phyloP scores from a whole-genome alignment of 1,284 basidiomycete species.

The Farysia itapuensis region DNA sequence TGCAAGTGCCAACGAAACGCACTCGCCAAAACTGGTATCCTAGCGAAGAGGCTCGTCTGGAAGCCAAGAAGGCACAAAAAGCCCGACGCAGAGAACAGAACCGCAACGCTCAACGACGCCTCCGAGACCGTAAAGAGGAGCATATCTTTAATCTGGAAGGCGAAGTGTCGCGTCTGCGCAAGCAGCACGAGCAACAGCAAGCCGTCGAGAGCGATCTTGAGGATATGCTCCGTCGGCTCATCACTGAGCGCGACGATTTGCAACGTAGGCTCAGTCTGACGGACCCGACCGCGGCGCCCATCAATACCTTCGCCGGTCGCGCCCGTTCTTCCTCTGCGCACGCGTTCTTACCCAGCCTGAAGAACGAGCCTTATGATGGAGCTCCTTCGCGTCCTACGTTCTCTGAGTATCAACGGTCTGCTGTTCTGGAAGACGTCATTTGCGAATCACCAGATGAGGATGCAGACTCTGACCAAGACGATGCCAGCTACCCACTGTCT shows the following conservation, averaged over 20 bases:
- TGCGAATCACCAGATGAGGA: not conserved
- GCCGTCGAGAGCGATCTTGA: constrained; percentile 4
- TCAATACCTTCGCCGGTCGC: not conserved
- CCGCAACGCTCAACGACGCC: constrained; percentile 17
- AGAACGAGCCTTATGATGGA: not conserved
- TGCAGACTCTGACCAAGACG: not conserved
- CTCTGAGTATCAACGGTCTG: not conserved
- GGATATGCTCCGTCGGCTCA: constrained; percentile 12
- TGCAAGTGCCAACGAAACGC: constrained; percentile 1
- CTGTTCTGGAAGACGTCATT: not conserved
- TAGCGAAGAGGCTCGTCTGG: constrained; percentile 14
- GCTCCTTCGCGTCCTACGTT: not conserved
- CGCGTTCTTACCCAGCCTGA: not conserved
- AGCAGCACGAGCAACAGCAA: constrained; percentile 3
- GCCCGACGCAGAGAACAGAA: constrained; percentile 22
- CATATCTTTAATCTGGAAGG: constrained; percentile 29
- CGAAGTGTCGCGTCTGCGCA: constrained; percentile 5
- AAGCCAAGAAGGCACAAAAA: constrained; percentile 18
- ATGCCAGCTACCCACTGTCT: not conserved
- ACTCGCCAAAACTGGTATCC: not conserved
- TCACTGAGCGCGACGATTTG: constrained; percentile 8
- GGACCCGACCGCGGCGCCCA: not conserved
- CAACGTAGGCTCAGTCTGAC: not conserved
- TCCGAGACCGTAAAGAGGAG: constrained; percentile 25
- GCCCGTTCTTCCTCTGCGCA: not conserved